Percentiles rank a stretch among this genome's conserved stretches.
Conservation (phyloP, 345 rosid genomes). For the rapeseed (Brassica napus) region DNA sequence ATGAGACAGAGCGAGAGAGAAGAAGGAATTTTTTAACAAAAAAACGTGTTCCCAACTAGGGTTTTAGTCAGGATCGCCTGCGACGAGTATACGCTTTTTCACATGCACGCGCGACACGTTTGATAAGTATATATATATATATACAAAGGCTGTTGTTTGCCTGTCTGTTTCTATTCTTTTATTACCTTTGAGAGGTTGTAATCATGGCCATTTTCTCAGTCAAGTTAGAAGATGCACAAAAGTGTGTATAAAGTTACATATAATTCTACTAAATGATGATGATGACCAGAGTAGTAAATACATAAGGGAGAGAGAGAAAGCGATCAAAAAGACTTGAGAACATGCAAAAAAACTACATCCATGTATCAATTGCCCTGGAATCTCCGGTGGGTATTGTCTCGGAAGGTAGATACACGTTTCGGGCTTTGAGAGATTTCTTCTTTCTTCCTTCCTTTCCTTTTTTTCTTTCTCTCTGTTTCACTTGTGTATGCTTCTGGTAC, state of each 20-base stretch:
- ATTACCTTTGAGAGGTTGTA: neutral
- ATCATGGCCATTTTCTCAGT: neutral
- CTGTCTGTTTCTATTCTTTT: neutral
- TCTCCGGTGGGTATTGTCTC: constrained; percentile 12
- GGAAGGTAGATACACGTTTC: constrained; percentile 22
- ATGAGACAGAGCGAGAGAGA: neutral
- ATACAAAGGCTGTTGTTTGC: neutral
- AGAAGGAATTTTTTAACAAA: neutral
- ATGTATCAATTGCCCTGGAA: constrained; percentile 14
- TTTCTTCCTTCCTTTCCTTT: neutral
- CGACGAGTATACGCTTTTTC: neutral
- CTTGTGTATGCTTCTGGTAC: constrained; percentile 31
- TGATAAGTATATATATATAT: neutral
- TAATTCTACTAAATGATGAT: constrained; percentile 15
- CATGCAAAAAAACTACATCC: constrained; percentile 20
- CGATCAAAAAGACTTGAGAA: neutral
- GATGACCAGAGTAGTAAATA: constrained; percentile 16
- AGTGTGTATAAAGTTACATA: constrained; percentile 20
- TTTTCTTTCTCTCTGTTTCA: constrained; percentile 9
- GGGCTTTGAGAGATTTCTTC: constrained; percentile 11
- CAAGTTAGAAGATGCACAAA: neutral
- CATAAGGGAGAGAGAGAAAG: constrained; percentile 1
- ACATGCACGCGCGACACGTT: neutral
- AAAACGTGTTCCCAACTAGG: constrained; percentile 3
- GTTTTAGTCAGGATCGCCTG: constrained; percentile 8